Evolutionary conservation across 2,329 filamentous ascomycete species (phyloP).

Genomic region (Phyllosticta citriasiana): DNA sequence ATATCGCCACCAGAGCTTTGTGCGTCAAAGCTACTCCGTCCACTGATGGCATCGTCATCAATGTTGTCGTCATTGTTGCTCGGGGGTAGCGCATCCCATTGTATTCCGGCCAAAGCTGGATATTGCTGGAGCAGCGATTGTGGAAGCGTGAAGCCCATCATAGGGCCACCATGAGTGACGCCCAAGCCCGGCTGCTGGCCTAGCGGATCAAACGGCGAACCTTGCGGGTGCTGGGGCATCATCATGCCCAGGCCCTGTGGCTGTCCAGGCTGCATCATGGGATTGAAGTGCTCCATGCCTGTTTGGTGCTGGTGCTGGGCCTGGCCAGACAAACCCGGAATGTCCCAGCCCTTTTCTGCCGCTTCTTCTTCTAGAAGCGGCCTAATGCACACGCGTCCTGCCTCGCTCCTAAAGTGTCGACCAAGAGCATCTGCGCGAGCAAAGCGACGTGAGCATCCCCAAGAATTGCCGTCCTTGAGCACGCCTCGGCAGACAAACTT

Average conservation of each 20-base stretch:
- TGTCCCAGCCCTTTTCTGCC: slow-evolving; percentile 57
- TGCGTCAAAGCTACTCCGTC: slow-evolving; percentile 71
- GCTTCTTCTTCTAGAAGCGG: slow-evolving; percentile 94
- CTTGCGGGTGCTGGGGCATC: slow-evolving; percentile 23
- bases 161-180: slow-evolving; percentile 22
- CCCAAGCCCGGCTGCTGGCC: slow-evolving; percentile 15
- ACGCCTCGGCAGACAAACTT: slow-evolving; percentile 95
- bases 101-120: slow-evolving; percentile 80
- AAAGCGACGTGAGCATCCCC: slow-evolving; percentile 90
- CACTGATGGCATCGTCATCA: slow-evolving; percentile 46
- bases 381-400: slow-evolving; percentile 91
- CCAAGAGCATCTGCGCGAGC: slow-evolving; percentile 91
- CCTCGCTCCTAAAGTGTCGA: slow-evolving; percentile 89
- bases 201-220: slow-evolving; percentile 8
- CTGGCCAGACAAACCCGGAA: slow-evolving; percentile 50
- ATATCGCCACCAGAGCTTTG: slow-evolving; percentile 57
- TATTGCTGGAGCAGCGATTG: slow-evolving; percentile 85
- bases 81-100: slow-evolving; percentile 71
- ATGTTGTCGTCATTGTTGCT: slow-evolving; percentile 38
- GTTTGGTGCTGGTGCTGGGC: slow-evolving; percentile 29
- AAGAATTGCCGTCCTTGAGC: slow-evolving; percentile 70
- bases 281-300: slow-evolving; percentile 8
- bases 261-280: slow-evolving; percentile 18
- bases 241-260: slow-evolving; percentile 22
- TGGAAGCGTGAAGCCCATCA: slow-evolving; percentile 53